Conservation (phyloP, 768 basidiomycete species). For the Gelatoporia subvermispora region DNA sequence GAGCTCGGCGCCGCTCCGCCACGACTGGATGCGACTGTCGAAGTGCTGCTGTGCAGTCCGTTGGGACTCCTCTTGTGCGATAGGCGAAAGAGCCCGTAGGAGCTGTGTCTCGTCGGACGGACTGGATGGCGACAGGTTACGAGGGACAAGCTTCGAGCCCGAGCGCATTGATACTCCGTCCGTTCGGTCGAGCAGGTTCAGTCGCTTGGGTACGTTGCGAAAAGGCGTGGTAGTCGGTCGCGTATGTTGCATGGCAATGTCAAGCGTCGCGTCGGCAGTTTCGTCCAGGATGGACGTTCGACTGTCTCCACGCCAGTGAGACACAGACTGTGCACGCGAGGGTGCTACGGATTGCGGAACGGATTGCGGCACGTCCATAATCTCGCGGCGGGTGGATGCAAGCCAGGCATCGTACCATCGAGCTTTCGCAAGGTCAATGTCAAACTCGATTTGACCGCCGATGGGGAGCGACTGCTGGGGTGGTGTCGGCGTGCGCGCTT, state of each 20-base stretch:
- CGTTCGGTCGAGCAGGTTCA: constrained; percentile 65
- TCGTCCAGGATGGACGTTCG: constrained; percentile 42
- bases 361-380: constrained; percentile 36
- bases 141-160: constrained; percentile 20
- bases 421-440: constrained; percentile 72
- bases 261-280: constrained; percentile 30
- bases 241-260: constrained; percentile 24
- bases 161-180: constrained; percentile 37
- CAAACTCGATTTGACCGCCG: constrained; percentile 80
- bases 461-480: constrained; percentile 48
- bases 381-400: constrained; percentile 38
- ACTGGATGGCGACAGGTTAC: constrained; percentile 24
- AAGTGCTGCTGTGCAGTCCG: constrained; percentile 43
- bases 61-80: constrained; percentile 58
- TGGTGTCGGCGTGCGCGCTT: constrained; percentile 30
- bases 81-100: constrained; percentile 48
- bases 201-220: constrained; percentile 58
- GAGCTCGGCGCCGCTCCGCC: constrained; percentile 50
- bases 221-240: constrained; percentile 26
- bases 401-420: constrained; percentile 78
- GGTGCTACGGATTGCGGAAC: constrained; percentile 31
- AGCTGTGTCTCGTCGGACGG: constrained; percentile 11
- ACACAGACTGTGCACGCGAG: constrained; percentile 38
- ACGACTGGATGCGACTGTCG: constrained; percentile 55
- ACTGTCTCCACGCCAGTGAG: constrained; percentile 53